Evolutionary conservation across 2,329 filamentous ascomycete genomes (phyloP), one percentile per base, ranked within the genome.

Genomic region (Ustulina deusta): DNA sequence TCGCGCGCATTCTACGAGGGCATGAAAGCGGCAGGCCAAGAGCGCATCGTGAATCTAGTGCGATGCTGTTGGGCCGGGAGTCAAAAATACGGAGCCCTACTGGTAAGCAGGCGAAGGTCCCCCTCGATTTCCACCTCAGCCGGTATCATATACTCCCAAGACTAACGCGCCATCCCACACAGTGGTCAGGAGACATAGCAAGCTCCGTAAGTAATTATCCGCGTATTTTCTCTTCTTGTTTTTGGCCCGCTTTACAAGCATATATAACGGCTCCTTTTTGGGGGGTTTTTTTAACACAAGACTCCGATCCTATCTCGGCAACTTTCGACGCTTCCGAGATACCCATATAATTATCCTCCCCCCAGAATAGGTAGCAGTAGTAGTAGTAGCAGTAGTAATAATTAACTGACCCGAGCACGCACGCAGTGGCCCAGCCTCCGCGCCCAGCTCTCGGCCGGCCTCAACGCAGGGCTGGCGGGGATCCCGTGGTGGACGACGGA

Each of bases 401-500:
- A 25, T n/a, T 10, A 25, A 46, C 20, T 46, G n/a, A 46, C 42
- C 42, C 42, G n/a, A 46, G 2, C 13, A 27, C 34, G n/a, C n/a
- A n/a, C 20, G 1, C 46, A 49, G 46, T 91, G 89, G 89, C 77
- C 76, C 2, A 87, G 83, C 29, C 81, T 91, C 55, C 83, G 86
- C 3, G 84, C 86, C 65, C 88, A 91, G 74, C 79, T 91, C 2
- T 82, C 87, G 0, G 89, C 89, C 0, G 89, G 89, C 0, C 79
- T 91, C 22, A 89, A 90, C 74, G 90, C 90, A 86, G 89, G 88
- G 0, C 78, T 91, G 4, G 82, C 87, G 0, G 89, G 89, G 0
- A 82, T 91, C 10, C 84, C 88, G 0, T 91, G 89, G 89, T 91
- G 88, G 87, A 91, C 89, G 0, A 91, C 89, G 0, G 89, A 91